Conservation (phyloP, 306 rosid genomes). For the Nissolia schottii region DNA sequence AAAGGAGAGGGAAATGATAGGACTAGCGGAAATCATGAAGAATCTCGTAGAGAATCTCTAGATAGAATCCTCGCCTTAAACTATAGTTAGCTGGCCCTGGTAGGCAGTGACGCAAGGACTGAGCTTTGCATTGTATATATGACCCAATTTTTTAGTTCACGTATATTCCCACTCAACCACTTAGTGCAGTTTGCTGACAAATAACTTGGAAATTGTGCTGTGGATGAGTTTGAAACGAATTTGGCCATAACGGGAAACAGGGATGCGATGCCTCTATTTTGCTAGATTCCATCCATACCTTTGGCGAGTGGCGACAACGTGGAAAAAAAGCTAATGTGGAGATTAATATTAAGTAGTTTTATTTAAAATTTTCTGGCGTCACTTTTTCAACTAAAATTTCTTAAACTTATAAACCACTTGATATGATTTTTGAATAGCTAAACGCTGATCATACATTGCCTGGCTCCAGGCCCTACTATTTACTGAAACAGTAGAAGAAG, state of each 20-base stretch:
- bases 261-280: background rate
- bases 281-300: background rate
- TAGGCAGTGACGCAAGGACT: no score
- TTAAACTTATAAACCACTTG: conserved; percentile 16
- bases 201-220: background rate
- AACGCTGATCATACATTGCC: conserved; percentile 7
- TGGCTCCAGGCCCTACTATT: background rate
- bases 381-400: background rate
- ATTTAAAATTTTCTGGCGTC: background rate
- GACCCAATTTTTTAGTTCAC: background rate
- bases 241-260: background rate
- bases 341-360: background rate
- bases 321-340: background rate
- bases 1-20: no score
- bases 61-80: background rate
- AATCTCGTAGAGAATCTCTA: no score
- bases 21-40: no score
- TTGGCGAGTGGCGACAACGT: background rate
- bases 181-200: background rate
- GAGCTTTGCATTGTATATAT: no score
- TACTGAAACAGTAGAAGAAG: conserved; percentile 19
- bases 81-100: no score
- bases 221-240: background rate
- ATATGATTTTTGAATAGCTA: conserved; percentile 19
- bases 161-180: background rate